Conservation (phyloP, 2,329 filamentous ascomycete species). For the Leptographium radiaticola region DNA sequence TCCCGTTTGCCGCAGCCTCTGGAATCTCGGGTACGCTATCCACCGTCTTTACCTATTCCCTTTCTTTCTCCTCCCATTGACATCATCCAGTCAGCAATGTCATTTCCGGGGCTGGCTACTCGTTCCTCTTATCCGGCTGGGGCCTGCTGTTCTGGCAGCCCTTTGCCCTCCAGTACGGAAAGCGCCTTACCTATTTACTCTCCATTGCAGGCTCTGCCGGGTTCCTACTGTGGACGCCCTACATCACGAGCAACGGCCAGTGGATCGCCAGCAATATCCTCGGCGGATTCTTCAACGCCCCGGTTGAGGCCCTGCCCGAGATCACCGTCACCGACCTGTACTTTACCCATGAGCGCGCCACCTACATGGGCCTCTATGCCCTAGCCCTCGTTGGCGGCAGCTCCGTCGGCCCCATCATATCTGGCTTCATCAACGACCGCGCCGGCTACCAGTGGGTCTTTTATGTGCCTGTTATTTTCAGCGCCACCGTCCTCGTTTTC, state of each 20-base stretch:
- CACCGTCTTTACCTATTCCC: too few relatives aligned
- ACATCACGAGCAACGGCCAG: constrained; percentile 24
- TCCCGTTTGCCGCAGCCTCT: too few relatives aligned
- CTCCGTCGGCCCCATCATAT: constrained; percentile 32
- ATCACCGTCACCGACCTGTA: constrained; percentile 17
- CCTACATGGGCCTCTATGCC: constrained; percentile 28
- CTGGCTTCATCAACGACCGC: constrained; percentile 34
- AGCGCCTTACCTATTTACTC: too few relatives aligned
- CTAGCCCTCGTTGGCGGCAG: constrained; percentile 30
- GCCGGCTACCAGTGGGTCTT: constrained; percentile 37
- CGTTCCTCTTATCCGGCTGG: too few relatives aligned
- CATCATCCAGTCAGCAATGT: too few relatives aligned
- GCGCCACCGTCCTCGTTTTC: constrained; percentile 33
- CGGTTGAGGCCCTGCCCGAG: constrained; percentile 33
- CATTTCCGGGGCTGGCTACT: too few relatives aligned
- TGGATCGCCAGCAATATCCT: constrained; percentile 33
- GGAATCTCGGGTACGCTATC: too few relatives aligned
- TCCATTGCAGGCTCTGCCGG: too few relatives aligned
- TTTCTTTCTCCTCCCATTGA: too few relatives aligned
- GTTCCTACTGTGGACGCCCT: constrained; percentile 27
- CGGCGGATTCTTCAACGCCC: constrained; percentile 28
- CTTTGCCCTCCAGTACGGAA: too few relatives aligned
- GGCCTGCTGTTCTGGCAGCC: too few relatives aligned
- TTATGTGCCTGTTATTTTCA: constrained; percentile 42
- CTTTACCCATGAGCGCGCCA: constrained; percentile 17